Evolutionary conservation across 148 eudicot species (phyloP), one percentile per base, ranked within the genome.

Genomic region (Rhododendron mucronatum): DNA sequence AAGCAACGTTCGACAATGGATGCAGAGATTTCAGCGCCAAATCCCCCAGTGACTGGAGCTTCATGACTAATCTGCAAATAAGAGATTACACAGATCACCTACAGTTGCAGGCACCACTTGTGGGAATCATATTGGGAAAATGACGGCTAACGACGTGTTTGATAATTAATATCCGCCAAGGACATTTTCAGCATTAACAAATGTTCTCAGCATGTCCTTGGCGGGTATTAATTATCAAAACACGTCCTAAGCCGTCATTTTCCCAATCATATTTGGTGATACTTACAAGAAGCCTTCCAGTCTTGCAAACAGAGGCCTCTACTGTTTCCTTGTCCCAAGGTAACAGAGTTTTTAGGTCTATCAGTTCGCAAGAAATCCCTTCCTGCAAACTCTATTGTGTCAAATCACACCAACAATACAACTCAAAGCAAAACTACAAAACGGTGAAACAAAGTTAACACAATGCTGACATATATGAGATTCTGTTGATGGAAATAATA

Each of bases 11-110:
- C 99, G 7, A 93, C 91, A 47, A 97, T 85, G 45, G 99, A 95
- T 63, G 99, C 98, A 88, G 99, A 97, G 59, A 97, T 92, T 85
- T 97, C 99, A 87, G 98, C 99, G n/a, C 98, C 99, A 88, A 97
- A 97, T 87, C 99, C 99, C 85, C 98, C 98, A 23, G 99, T 97
- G 67, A 95, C 91, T 61, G 99, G 99, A 89, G 99, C 99, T 92
- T 97, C 99, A 88, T 97, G 99, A 85, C 99, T 97, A 79, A 97
- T 90, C 99, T 97, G 90, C 79, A 90, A 50, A 63, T 71, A 82
- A 67, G 21, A 74, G 84, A 77, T 59, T 79, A 77, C 48, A 81
- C 26, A 51, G 57, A 86, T 71, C 80, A 89, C 53, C 80, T 86
- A 44, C n/a, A 61, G n/a, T 41, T n/a, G 48, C 82, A 84, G 73